These are phyloP conservation scores for Erigeron philadelphicus DNA, from an alignment of 140 eudicot genomes.

Conservation along the genomic window DNA sequence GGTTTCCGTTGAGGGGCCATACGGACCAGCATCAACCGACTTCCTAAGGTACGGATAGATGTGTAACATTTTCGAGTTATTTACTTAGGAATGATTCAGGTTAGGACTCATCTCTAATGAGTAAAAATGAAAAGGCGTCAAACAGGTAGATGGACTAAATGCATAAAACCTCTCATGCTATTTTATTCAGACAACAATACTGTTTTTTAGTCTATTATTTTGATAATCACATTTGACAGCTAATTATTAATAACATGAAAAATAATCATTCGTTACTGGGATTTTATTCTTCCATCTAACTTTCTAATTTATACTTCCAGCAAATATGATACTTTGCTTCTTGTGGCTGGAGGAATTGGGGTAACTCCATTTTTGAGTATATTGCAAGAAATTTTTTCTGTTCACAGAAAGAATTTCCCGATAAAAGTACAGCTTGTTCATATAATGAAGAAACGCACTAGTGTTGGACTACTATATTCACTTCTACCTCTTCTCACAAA, in stretches of 20 bases:
- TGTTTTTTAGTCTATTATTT: too few relatives aligned
- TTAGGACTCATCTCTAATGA: not conserved
- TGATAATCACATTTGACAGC: too few relatives aligned
- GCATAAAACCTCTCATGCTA: too few relatives aligned
- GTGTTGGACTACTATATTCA: constrained; percentile 45
- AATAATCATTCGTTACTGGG: not conserved
- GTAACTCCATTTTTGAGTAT: constrained; percentile 81
- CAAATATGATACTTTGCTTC: constrained; percentile 73
- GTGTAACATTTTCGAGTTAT: not conserved
- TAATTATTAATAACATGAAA: not conserved
- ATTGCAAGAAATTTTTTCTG: constrained; percentile 58
- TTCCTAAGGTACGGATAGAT: constrained; percentile 47
- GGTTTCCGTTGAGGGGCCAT: constrained; percentile 78
- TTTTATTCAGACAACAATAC: too few relatives aligned
- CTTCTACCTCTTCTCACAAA: constrained; percentile 49
- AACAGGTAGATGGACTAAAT: not conserved
- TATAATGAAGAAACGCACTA: constrained; percentile 52
- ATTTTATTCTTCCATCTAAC: constrained; percentile 11
- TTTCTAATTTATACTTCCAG: constrained; percentile 22
- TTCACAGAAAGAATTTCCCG: constrained; percentile 35
- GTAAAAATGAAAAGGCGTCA: too few relatives aligned
- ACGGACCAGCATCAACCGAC: constrained; percentile 69
- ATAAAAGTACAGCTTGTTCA: constrained; percentile 59
- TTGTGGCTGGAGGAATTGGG: constrained; percentile 90
- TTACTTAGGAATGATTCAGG: not conserved